Evolutionary conservation across 331 rosid genomes (phyloP), one percentile per base, ranked within the genome.

Genomic region (Telfairia occidentalis): DNA sequence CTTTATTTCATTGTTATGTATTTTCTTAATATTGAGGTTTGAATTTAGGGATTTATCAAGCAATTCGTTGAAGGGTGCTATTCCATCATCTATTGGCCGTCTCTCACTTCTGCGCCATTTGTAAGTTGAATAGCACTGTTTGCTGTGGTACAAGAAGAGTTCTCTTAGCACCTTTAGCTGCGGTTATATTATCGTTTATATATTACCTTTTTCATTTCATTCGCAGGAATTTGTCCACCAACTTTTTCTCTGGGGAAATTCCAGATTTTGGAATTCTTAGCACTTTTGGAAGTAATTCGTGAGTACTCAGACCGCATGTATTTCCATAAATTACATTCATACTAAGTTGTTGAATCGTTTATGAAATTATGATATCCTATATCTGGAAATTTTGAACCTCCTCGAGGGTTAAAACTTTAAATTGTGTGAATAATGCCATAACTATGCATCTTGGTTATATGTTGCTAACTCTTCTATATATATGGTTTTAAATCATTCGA

Each of bases 21-120:
- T 70, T 16, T 53, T 21, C 67, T 78, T 75, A 54, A 40, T 19
- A 29, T 59, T 16, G 30, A 40, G 71, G 69, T 76, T 64, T 65
- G 26, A 64, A 55, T 82, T 40, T 58, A 93, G 98, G 85, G 97
- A 93, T 77, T 83, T 93, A 46, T 93, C 97, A 13, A 86, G 97
- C 82, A 93, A 93, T 85, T 83, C 84, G 23, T 60, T 93, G 23
- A 93, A 87, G 84, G 97, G 97, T 12, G 91, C 94, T 28, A 93
- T 93, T 85, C 96, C 97, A 71, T 90, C 96, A 42, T 83, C 96
- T 15, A 86, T 93, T 42, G 97, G 98, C 54, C 92, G 87, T 74
- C 91, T 93, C 24, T 52, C 91, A 26, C 86, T 82, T 35, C 78
- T 91, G 77, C 92, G 54, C 50, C 65, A 78, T 74, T 70, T 93